phyloP scores from a whole-genome alignment of 805 yeast species.

The Saccharomycopsis javanensis region DNA sequence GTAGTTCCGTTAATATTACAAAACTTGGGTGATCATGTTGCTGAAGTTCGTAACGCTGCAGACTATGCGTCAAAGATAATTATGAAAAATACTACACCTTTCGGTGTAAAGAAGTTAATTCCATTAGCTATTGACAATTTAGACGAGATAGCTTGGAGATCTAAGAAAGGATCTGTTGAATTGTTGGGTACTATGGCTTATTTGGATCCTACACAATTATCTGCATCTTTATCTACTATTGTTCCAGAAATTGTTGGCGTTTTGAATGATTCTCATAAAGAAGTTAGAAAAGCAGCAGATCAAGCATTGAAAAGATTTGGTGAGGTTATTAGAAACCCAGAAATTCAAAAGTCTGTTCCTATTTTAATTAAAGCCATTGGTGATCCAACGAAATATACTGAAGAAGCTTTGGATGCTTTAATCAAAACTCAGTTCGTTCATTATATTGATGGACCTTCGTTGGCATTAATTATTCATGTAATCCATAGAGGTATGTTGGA shows the following conservation, averaged over 20 bases:
- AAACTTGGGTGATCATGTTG: slow-evolving; percentile 72
- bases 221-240: slow-evolving; percentile 78
- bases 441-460: slow-evolving; percentile 95
- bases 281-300: slow-evolving; percentile 93
- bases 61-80: slow-evolving; percentile 76
- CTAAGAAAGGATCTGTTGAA: slow-evolving; percentile 95
- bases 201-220: slow-evolving; percentile 86
- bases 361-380: slow-evolving; percentile 84
- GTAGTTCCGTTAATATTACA: slow-evolving; percentile 71
- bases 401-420: slow-evolving; percentile 74
- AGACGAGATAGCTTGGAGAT: slow-evolving; percentile 90
- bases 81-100: slow-evolving; percentile 87
- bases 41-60: slow-evolving; percentile 86
- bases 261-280: slow-evolving; percentile 90
- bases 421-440: slow-evolving; percentile 91
- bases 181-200: slow-evolving; percentile 96
- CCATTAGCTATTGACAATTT: slow-evolving; percentile 82
- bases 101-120: slow-evolving; percentile 81
- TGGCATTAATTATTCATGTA: slow-evolving; percentile 90
- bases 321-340: slow-evolving; percentile 95
- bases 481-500: slow-evolving; percentile 93
- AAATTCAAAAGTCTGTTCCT: slow-evolving; percentile 88
- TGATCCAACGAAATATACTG: slow-evolving; percentile 88
- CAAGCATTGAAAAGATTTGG: slow-evolving; percentile 83
- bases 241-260: slow-evolving; percentile 96